Base-by-base conservation (phyloP, 1,284 basidiomycete species). In the Moesziomyces antarcticus region DNA sequence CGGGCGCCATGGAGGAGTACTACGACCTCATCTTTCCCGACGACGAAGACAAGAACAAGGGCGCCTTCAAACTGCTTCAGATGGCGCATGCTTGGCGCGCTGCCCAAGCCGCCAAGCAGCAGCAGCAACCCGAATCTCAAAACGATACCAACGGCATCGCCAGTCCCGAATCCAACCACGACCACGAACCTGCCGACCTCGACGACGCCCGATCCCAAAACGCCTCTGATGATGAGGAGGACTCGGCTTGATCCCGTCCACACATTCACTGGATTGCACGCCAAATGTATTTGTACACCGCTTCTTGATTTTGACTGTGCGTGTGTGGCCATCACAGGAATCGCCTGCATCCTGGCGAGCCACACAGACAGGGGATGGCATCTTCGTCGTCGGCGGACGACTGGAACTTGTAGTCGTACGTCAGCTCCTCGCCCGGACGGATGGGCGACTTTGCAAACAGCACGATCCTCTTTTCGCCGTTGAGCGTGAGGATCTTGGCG, bases 401-500 rank as follows among this genome's bases (percentile, higher is more conserved):
- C 56, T 83, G 83, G 60, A 84, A 84, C 70, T 84, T 84, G 73
- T 84, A 84, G 68, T 84, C 85, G 77, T 82, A 80, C 16, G 78
- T 80, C 44, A 80, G 56, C 74, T 85, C 77, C 46, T 85, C 78
- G 67, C 85, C 85, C 92, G 96, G 87, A 92, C 93, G 85, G 79
- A 99, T 94, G 73, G 92, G 91, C 77, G 91, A 89, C 85, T 97
- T 97, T 30, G 97, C 97, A 84, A 75, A 99, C 57, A 99, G 96
- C 82, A 98, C 97, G 82, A 99, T 99, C 88, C 97, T 94, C 88
- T 97, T 97, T 86, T 96, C 93, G 37, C 94, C 93, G 80, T 92
- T 96, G 85, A 99, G 94, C 60, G 94, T 97, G 82, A 99, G 95
- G 84, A 99, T 99, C 87, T 96, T 97, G 46, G 96, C 96, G 18